Evolutionary conservation across 257 asterid genomes (phyloP).

Genomic region (Solanum ossicruentum): DNA sequence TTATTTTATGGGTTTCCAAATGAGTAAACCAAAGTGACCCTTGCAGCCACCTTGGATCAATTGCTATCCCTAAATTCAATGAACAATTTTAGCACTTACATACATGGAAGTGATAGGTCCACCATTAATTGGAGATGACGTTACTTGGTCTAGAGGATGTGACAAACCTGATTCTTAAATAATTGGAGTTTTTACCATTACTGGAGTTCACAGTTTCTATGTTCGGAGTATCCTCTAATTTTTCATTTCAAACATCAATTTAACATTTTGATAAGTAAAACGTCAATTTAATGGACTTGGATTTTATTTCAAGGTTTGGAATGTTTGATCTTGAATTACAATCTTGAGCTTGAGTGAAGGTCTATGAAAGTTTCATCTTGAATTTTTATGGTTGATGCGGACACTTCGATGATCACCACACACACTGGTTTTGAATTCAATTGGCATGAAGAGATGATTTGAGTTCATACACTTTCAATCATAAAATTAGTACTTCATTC

Average conservation of each 20-base stretch:
- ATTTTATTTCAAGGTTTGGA: not conserved
- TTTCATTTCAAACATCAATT: not conserved
- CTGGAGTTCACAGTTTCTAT: not conserved
- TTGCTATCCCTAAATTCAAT: not conserved
- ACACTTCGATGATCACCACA: not conserved
- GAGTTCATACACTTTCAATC: not conserved
- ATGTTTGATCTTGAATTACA: not conserved
- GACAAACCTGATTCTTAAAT: not conserved
- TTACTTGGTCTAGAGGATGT: not conserved
- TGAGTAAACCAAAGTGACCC: not conserved
- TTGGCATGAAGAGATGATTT: not conserved
- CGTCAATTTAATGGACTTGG: not conserved
- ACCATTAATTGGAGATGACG: not conserved
- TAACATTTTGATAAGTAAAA: not conserved
- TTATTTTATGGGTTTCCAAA: not conserved
- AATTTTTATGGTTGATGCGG: not conserved
- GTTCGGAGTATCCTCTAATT: not conserved
- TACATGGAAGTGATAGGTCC: not conserved
- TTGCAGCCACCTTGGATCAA: not conserved
- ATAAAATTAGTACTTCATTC: not conserved
- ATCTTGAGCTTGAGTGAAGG: no score
- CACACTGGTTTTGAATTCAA: not conserved
- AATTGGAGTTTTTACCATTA: not conserved
- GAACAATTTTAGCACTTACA: not conserved
- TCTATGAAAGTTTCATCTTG: no score